These are phyloP conservation scores for Metschnikowia dekortorum DNA, from an alignment of 805 yeast genomes.

Conservation along the genomic window DNA sequence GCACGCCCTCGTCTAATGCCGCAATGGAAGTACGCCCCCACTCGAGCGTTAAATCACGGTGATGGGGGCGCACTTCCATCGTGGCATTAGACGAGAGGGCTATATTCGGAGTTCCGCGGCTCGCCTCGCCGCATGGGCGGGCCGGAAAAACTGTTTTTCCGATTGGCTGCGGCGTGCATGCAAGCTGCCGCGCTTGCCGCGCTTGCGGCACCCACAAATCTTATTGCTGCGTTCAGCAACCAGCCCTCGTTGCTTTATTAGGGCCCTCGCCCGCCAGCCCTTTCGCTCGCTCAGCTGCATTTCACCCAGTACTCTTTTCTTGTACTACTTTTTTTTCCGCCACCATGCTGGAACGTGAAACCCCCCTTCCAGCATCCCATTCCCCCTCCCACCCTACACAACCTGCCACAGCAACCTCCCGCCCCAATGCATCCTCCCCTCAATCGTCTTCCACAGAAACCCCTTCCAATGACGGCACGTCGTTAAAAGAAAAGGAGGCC, in stretches of 20 bases:
- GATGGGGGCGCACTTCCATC: neutral
- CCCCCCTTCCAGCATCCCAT: neutral
- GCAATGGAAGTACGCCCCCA: neutral
- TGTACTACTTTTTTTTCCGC: neutral
- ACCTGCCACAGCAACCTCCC: neutral
- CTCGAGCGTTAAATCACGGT: too few species aligned
- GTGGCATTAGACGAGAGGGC: too few species aligned
- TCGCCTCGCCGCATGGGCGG: neutral
- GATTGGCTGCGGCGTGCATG: neutral
- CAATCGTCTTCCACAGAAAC: neutral
- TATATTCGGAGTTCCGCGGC: neutral
- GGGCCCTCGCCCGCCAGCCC: neutral
- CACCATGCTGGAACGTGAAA: conserved; percentile 4
- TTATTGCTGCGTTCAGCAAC: neutral
- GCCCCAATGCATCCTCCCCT: too few species aligned
- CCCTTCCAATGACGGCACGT: conserved; percentile 3
- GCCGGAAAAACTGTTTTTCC: conserved; percentile 1
- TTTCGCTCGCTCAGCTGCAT: neutral
- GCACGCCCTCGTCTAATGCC: too few species aligned
- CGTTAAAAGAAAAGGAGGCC: conserved; percentile 5
- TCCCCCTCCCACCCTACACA: too few species aligned
- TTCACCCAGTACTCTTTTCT: neutral
- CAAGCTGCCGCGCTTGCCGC: neutral
- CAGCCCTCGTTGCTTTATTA: neutral
- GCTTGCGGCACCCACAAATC: neutral